Conservation (phyloP, 768 basidiomycete species). For the Naganishia vaughanmartiniae region DNA sequence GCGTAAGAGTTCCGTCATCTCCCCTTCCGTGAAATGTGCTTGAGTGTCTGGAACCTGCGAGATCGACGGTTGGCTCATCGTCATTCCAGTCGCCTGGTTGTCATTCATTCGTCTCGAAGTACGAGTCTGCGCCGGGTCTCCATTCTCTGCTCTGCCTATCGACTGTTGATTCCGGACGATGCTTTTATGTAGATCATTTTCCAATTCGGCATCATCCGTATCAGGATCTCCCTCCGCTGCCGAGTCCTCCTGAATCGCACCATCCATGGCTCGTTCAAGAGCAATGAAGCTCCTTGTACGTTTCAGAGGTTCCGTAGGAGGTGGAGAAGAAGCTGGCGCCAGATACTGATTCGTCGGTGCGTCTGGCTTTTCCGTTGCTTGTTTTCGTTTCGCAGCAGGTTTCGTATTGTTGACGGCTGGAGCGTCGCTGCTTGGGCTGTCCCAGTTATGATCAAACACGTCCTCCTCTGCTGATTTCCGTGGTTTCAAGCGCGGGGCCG, state of each 20-base stretch:
- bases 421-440: neutral
- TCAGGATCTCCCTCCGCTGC: constrained; percentile 14
- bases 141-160: neutral
- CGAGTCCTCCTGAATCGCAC: constrained; percentile 14
- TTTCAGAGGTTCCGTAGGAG: neutral
- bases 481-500: neutral
- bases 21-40: neutral
- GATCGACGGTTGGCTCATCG: neutral
- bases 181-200: constrained; percentile 3
- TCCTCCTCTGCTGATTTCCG: constrained; percentile 3
- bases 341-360: neutral
- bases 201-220: constrained; percentile 5
- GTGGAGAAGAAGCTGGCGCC: constrained; percentile 10
- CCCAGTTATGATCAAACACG: constrained; percentile 8
- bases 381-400: neutral
- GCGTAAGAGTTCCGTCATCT: neutral
- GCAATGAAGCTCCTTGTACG: constrained; percentile 1
- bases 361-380: neutral
- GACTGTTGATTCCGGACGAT: neutral
- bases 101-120: neutral
- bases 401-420: neutral
- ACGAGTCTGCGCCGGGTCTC: neutral
- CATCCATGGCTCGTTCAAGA: constrained; percentile 10
- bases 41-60: constrained; percentile 18
- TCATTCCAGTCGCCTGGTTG: neutral